These are phyloP conservation scores for Parasitella parasitica DNA, from an alignment of 371 early-diverging fungal species.

Conservation along the genomic window DNA sequence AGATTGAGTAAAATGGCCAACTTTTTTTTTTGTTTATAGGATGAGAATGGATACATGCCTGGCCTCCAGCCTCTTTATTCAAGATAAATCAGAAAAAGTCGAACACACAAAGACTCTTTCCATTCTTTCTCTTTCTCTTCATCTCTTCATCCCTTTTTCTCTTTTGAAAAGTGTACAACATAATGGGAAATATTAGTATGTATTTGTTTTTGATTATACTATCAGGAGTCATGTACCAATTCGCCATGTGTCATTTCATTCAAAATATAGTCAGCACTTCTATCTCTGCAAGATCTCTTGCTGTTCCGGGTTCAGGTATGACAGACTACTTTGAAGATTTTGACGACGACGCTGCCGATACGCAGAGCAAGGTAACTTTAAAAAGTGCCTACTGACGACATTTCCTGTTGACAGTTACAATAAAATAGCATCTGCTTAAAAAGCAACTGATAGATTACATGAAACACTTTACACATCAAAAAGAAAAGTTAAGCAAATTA, in stretches of 20 bases:
- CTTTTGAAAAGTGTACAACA: not conserved
- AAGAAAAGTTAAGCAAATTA: not conserved
- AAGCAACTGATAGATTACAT: not conserved
- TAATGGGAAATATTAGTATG: not conserved
- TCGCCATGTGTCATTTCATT: too few species aligned
- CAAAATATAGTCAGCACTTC: not conserved
- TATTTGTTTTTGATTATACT: not conserved
- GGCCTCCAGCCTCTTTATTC: not conserved
- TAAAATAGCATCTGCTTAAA: not conserved
- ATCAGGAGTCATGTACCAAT: too few species aligned
- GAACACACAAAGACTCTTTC: not conserved
- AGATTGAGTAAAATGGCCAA: too few species aligned
- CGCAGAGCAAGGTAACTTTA: not conserved
- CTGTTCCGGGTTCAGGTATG: not conserved
- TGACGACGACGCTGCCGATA: not conserved
- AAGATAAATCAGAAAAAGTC: not conserved
- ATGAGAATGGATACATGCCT: not conserved
- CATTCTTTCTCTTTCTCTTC: not conserved
- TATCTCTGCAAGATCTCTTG: not conserved
- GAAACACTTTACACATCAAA: not conserved
- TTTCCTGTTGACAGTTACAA: too few species aligned
- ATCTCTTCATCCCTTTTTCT: not conserved
- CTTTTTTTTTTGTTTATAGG: too few species aligned
- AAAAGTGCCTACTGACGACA: not conserved
- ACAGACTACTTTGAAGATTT: not conserved